Evolutionary conservation across 108 stramenopile species (phyloP).

Genomic region (Mayamaea pseudoterrestris): DNA sequence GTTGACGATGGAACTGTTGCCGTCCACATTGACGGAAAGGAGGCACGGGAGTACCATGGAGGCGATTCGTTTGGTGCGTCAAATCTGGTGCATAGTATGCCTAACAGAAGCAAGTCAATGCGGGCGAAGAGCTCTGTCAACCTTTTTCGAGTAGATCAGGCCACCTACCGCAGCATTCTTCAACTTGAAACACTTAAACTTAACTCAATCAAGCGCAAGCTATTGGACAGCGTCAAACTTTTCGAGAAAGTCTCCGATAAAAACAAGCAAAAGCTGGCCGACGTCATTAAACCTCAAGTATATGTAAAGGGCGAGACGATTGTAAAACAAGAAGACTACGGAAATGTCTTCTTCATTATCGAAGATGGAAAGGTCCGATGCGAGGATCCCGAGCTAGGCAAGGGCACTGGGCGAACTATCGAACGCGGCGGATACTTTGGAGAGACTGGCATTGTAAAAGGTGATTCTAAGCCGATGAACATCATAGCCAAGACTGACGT

Average conservation of each 20-base stretch:
- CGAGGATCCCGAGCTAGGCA: constrained; percentile 27
- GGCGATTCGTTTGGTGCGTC: constrained; percentile 89
- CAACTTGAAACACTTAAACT: constrained; percentile 54
- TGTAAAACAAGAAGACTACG: constrained; percentile 78
- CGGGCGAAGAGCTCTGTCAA: constrained; percentile 41
- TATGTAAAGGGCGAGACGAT: constrained; percentile 73
- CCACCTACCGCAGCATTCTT: constrained; percentile 65
- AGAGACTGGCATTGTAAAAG: constrained; percentile 74
- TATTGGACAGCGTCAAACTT: constrained; percentile 63
- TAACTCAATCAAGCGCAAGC: constrained; percentile 43
- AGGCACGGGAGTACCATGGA: constrained; percentile 38
- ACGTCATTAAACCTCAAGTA: constrained; percentile 54
- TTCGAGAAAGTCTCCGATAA: constrained; percentile 41
- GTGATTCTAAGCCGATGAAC: no score
- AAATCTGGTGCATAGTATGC: constrained; percentile 74
- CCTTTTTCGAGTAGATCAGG: constrained; percentile 77
- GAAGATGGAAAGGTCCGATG: constrained; percentile 64
- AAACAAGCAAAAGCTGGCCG: constrained; percentile 38
- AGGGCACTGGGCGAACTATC: constrained; percentile 44
- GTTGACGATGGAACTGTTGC: constrained; percentile 41
- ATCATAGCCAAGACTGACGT: no score
- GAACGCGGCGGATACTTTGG: constrained; percentile 79
- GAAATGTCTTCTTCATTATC: constrained; percentile 82
- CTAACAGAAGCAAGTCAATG: constrained; percentile 85
- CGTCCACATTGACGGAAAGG: constrained; percentile 22